Base-by-base conservation (phyloP, 176 grass and related monocot species). In the Metroxylon sagu region DNA sequence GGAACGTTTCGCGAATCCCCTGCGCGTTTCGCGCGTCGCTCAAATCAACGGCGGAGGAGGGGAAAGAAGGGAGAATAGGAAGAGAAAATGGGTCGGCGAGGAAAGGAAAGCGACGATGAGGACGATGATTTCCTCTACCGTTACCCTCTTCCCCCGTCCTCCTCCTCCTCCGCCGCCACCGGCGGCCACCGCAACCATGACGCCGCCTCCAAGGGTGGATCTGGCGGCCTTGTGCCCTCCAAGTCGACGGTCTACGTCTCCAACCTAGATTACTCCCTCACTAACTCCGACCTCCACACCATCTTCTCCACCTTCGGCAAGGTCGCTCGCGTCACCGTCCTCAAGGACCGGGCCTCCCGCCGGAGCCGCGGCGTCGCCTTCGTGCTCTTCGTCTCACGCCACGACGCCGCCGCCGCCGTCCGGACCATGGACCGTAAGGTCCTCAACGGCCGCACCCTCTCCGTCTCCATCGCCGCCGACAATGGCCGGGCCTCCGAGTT, bases 191-290 rank as follows among this genome's bases (percentile, higher is more conserved):
- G 71, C 49, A 4, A 43, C 35, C 8, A 14, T 1, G 71, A 25
- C 10, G 26, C 54, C n/a, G 50, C 66, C 3, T 63, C 72, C 1
- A 53, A 59, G 35, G 61, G 82, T 25, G 84, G 90, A 43, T 91
- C 87, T 29, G 92, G 87, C 29, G 84, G 93, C 6, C 84, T 97
- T 19, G 93, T 87, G 62, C 93, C 87, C 50, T 98, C 93, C 21
- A 98, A 98, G 48, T 98, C 93, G 35, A 98, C 87, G 17, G 81
- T 98, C 50, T 98, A 98, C 70, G 76, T 88, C 19, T 98, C 87
- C 54, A 92, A 88, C 70, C 72, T 98, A 16, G 84, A 92, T 58
- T 92, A 57, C 76, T 53, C 87, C 18, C 87, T 98, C 66, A 98
- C 93, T 76, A 92, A 98, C 76, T 98, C 93, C 73, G 93, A 98